Base-by-base conservation (phyloP, 495 filamentous ascomycete species). In the Penicillium longicatenatum region DNA sequence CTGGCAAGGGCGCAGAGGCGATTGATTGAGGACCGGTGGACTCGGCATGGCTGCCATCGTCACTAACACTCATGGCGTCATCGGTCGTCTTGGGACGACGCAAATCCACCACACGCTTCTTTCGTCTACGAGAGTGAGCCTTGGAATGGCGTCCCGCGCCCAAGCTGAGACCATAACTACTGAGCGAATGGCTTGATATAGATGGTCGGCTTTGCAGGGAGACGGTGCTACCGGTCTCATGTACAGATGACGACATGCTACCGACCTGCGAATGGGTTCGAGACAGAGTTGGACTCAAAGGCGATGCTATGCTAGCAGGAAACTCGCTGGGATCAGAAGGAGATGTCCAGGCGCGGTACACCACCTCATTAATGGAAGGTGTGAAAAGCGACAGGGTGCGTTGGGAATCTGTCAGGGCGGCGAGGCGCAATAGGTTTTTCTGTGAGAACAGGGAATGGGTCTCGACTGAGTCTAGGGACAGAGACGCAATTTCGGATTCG, bases 41-140 rank as follows among this genome's bases (percentile, higher is more conserved):
- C 43, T 75, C 75, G 29, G 75, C 76, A 21, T 74, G 64, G 6
- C 72, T 64, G 55, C 73, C 78, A 29, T 80, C 81, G 49, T 79
- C 81, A 67, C 80, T 83, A 19, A 77, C 74, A 52, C 79, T 82
- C 59, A 85, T 80, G n/a, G 79, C 77, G 33, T 83, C 80, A 41
- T 76, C 75, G 17, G 75, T 73, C n/a, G 81, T 71, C 67, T 81
- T 85, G 39, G 82, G 80, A 57, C 82, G 84, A 6, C 93, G 88
- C 43, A 98, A 74, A 68, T 98, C 92, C 56, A 98, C 91, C 29
- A 98, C 90, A n/a, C 94, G 84, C 58, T 85, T 92, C 82, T 96
- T 98, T 70, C 91, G 89, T 69, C 88, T 93, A 30, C 90, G 82
- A 26, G 83, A 82, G n/a, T 83, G 73, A 24, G 81, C 73, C 68